Evolutionary conservation across 371 early-diverging fungal genomes (phyloP), one percentile per base, ranked within the genome.

Genomic region (Mortierella sp.): DNA sequence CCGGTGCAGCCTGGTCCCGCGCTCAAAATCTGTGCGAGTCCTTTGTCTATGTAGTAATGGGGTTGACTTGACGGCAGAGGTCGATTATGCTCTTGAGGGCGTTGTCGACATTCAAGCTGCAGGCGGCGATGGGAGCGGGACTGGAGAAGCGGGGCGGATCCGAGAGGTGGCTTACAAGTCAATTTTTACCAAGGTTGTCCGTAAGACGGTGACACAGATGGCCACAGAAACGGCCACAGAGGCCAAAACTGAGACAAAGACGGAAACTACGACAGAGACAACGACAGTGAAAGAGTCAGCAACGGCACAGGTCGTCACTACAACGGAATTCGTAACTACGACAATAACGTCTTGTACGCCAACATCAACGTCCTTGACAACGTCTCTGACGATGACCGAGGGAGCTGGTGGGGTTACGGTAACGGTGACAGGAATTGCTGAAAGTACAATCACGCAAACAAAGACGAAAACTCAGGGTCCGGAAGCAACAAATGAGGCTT

Each of bases 11-110:
- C 65, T 69, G 34, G 51, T 61, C 23, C 65, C 76, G 7, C 21
- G 56, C 27, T 64, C 62, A 12, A 39, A 60, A 1, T 49, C 34
- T 11, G 39, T 52, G 6, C 61, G 75, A 64, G 59, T 79, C 27
- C 79, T 85, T 67, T 64, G 72, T 67, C 55, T 83, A 75, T 46
- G 84, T 75, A 37, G 84, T 80, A 55, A 86, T 78, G 50, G 86
- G 55, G 58, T 85, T 63, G 76, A 85, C 50, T 46, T 82, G 69
- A 60, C 86, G 56, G 41, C 85, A 60, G 53, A 87, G 69, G 43
- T 82, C 63, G 24, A 78, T 65, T 69, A 61, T 51, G 70, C 70
- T 6, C 59, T 76, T 4, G 76, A 76, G 23, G 65, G 76, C 3
- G 50, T 64, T 3, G 62, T 70, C 12, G 70, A 76, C 32, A 69